A percentile compares a stretch with the other conserved stretches of the same genome.
Evolutionary conservation across 1,139 yeast genomes (phyloP).

Genomic region (Blastobotrys malaysiensis): DNA sequence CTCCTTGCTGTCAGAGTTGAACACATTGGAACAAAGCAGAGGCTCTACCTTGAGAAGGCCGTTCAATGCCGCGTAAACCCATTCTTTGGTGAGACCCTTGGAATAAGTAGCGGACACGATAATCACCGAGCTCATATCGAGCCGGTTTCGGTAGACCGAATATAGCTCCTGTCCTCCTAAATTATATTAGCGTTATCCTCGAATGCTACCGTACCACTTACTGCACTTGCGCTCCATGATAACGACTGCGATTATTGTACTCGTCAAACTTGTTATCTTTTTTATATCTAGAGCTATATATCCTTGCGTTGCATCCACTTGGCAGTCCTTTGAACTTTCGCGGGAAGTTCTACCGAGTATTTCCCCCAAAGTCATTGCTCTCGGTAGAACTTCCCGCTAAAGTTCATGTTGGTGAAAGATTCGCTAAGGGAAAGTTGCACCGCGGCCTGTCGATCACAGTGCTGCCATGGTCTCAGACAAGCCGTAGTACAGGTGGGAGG

Average conservation of each 20-base stretch:
- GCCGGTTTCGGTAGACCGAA: conserved; percentile 7
- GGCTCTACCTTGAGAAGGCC: conserved; percentile 7
- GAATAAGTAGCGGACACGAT: conserved; percentile 9
- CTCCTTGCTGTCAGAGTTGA: conserved; percentile 3
- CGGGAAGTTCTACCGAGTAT: background rate
- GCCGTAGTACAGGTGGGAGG: background rate
- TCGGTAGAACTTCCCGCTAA: background rate
- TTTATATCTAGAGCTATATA: background rate
- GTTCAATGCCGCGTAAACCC: conserved; percentile 5
- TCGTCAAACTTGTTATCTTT: background rate
- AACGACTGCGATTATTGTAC: background rate
- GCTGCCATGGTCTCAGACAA: background rate
- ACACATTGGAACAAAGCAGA: conserved; percentile 8
- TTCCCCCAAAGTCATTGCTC: background rate
- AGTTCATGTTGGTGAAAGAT: background rate
- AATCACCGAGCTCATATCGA: conserved; percentile 10
- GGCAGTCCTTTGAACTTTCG: background rate
- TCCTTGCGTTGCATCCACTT: background rate
- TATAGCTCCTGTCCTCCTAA: conserved; percentile 6
- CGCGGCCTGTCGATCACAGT: background rate
- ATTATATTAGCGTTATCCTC: too few species aligned
- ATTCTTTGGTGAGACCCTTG: background rate
- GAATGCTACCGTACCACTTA: background rate
- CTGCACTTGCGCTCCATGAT: background rate
- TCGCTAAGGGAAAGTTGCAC: background rate